Evolutionary conservation across 2,329 filamentous ascomycete genomes (phyloP), one percentile per base, ranked within the genome.

Genomic region (Apiospora koreana): DNA sequence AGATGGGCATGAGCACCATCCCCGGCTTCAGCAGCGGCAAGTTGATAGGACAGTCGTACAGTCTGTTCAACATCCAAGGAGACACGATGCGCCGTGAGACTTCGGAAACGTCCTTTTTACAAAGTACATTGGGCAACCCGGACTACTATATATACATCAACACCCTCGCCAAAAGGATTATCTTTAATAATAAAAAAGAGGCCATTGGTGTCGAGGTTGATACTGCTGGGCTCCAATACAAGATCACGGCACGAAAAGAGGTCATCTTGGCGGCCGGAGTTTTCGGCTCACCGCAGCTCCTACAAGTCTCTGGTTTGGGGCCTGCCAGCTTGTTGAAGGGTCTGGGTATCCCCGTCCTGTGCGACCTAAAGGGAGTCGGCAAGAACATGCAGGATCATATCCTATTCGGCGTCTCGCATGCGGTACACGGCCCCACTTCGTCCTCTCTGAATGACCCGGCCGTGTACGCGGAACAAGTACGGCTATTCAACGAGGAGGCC

Each of bases 241-340:
- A 68, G 14, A 68, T 71, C 3, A 62, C 79, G 69, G 83, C 87
- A 66, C 87, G 85, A 74, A 84, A 83, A 75, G 89, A 92, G 80
- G 91, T 89, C 58, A 87, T 92, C 73, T 83, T 92, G 73, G 91
- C 88, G 78, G 89, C 88, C 45, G 90, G 90, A 75, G 88, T 89
- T 66, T 85, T 92, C 70, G 89, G 92, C 78, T 92, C 90, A 1
- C 89, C 89, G 43, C 86, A 89, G 68, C 74, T 81, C 6, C 75
- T 81, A 2, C 70, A 75, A 35, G 70, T 76, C 12, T 75, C 75
- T 12, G 77, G 78, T 10, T 74, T 79, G 42, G 77, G 78, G 4
- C 75, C 79, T 2, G 72, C 74, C 23, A 73, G 75, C 14, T 72
- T 79, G 62, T 71, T 82, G 68, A 38, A 73, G 68, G 42, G 75